Conservation (phyloP, 129 eudicot genomes). For the Flaveria robusta region DNA sequence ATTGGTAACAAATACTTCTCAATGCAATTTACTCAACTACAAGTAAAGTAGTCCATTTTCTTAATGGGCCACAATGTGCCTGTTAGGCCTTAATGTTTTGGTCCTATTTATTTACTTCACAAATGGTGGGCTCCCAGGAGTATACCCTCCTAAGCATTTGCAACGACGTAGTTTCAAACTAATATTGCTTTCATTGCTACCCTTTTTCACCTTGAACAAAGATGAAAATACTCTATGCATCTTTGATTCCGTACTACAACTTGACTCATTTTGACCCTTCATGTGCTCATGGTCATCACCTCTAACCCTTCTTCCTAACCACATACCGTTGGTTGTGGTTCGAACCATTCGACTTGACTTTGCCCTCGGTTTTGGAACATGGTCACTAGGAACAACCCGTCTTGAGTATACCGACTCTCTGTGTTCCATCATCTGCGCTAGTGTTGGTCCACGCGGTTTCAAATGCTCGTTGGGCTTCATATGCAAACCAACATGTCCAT, state of each 20-base stretch:
- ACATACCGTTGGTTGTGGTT: constrained; percentile 24
- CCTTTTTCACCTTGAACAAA: constrained; percentile 52
- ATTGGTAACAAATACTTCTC: background rate
- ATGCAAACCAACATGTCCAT: background rate
- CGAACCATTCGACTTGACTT: constrained; percentile 29
- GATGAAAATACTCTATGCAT: constrained; percentile 49
- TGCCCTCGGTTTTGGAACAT: constrained; percentile 28
- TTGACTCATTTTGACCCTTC: constrained; percentile 32
- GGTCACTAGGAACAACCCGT: constrained; percentile 27
- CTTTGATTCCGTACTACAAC: constrained; percentile 36
- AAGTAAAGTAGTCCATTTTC: constrained; percentile 10
- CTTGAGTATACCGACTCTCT: constrained; percentile 47
- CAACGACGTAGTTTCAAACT: constrained; percentile 44
- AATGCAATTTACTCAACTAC: background rate
- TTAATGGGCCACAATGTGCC: constrained; percentile 20
- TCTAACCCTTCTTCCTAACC: constrained; percentile 26
- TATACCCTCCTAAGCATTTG: constrained; percentile 36
- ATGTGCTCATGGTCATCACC: constrained; percentile 34
- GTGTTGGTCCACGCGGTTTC: constrained; percentile 32
- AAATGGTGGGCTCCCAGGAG: constrained; percentile 43
- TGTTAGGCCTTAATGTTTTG: constrained; percentile 17
- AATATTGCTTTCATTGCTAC: constrained; percentile 32
- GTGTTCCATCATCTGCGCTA: constrained; percentile 29
- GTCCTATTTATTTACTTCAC: constrained; percentile 27
- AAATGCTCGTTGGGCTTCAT: constrained; percentile 5